phyloP scores from a whole-genome alignment of 1,284 basidiomycete species.

The Schizophyllum amplum region DNA sequence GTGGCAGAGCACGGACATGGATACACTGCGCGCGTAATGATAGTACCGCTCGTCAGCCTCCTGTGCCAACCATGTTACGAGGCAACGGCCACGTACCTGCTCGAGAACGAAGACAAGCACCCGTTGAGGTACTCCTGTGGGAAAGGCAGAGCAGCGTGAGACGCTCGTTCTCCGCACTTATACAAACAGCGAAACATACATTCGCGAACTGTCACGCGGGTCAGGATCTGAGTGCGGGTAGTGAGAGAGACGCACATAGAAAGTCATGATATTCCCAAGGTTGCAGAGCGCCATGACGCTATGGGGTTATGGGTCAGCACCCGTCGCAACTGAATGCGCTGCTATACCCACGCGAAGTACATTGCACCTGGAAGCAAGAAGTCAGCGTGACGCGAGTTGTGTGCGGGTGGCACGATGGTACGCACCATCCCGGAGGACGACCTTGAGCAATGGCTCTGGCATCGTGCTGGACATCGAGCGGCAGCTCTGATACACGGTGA shows the following conservation, averaged over 20 bases:
- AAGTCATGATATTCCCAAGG: constrained; percentile 32
- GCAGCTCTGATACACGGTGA: constrained; percentile 29
- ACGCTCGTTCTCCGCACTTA: no score
- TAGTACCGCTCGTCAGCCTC: no score
- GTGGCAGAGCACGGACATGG: background rate
- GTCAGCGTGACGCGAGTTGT: no score
- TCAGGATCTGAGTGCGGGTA: no score
- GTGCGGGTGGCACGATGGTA: no score
- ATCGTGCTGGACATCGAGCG: constrained; percentile 17
- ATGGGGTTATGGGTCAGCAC: background rate
- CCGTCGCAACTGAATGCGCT: background rate
- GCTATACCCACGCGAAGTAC: constrained; percentile 27
- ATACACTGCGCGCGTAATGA: background rate
- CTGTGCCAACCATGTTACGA: no score
- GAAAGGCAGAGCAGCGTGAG: no score
- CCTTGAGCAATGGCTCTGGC: constrained; percentile 19
- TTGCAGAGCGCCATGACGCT: constrained; percentile 33
- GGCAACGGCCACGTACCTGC: background rate
- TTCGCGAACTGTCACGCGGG: no score
- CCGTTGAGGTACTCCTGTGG: background rate
- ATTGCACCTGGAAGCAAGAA: no score
- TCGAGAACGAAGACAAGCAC: background rate
- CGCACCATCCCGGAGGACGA: constrained; percentile 32
- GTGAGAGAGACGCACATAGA: constrained; percentile 25
- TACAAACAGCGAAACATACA: no score